A percentile compares a stretch with the other conserved stretches of the same genome.
Conservation (phyloP, 257 asterid genomes). For the Handroanthus guayacan region DNA sequence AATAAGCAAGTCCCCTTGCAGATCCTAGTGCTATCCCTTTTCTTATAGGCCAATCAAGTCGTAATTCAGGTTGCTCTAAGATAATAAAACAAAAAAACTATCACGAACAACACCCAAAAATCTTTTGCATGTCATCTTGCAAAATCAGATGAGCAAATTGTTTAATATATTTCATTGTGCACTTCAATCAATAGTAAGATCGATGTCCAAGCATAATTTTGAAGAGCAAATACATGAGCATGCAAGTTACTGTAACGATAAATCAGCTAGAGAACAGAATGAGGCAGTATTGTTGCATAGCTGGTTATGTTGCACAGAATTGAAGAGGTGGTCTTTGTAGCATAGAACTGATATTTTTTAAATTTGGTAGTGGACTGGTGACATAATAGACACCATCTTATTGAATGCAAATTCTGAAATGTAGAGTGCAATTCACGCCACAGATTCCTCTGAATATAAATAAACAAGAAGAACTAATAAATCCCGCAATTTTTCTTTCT, state of each 20-base stretch:
- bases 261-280: too few species aligned
- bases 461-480: not conserved
- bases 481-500: slow-evolving; percentile 2
- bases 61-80: slow-evolving; percentile 74
- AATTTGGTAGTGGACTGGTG: not conserved
- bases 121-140: not conserved
- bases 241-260: too few species aligned
- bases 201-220: too few species aligned
- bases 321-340: not conserved
- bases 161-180: too few species aligned
- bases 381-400: too few species aligned
- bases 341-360: not conserved
- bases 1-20: slow-evolving; percentile 91
- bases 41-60: slow-evolving; percentile 82
- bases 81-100: slow-evolving; percentile 22
- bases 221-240: too few species aligned
- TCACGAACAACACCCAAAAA: not conserved
- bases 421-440: not conserved
- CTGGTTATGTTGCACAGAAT: too few species aligned
- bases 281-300: too few species aligned
- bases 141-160: too few species aligned
- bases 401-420: not conserved
- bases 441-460: not conserved
- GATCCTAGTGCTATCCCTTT: slow-evolving; percentile 82
- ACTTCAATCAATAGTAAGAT: too few species aligned